Base-by-base conservation (phyloP, 306 rosid genomes). In the Cicer bijugum region DNA sequence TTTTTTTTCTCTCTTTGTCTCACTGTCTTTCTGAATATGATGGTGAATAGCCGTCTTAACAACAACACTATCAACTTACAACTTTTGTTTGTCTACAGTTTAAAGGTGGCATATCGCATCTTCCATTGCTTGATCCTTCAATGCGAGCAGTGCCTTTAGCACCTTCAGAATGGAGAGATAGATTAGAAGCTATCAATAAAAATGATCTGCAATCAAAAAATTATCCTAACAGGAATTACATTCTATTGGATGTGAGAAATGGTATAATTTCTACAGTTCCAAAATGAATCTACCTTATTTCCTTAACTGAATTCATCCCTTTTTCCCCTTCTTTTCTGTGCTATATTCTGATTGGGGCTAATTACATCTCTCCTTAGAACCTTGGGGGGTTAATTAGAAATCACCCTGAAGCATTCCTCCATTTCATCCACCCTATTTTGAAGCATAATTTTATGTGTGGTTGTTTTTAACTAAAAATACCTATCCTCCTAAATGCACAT, bases 201-300 rank as follows among this genome's bases (percentile, higher is more conserved):
- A 76, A 42, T 61, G 73, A 69, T 66, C 80, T 58, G 43, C 58
- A 79, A 10, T 78, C 87, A 79, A 75, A 75, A 72, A 80, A 80
- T 75, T 19, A 71, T 78, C 50, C 38, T 15, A 72, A 69, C 53
- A 28, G 68, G 44, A 75, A 80, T 28, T 77, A 60, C 62, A 72
- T 89, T 82, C 61, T 94, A n/a, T 78, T 94, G 84, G 97, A 94
- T 78, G 89, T 94, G 58, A 88, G 97, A 87, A 91, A 94, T 74
- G 96, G 98, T 94, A 91, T 64, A 61, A 16, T n/a, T 76, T 82
- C 71, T 80, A 4, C 64, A 15, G 52, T 78, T 65, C 60, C 44
- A 8, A 42, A 63, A 35, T 79, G 35, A 39, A 14, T 20, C 51
- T 74, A 74, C 53, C 74, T 81, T 53, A 53, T 53, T 48, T 67